A percentile compares a stretch with the other conserved stretches of the same genome.
Conservation (phyloP, 768 basidiomycete species). For the Sporobolomyces roseus region DNA sequence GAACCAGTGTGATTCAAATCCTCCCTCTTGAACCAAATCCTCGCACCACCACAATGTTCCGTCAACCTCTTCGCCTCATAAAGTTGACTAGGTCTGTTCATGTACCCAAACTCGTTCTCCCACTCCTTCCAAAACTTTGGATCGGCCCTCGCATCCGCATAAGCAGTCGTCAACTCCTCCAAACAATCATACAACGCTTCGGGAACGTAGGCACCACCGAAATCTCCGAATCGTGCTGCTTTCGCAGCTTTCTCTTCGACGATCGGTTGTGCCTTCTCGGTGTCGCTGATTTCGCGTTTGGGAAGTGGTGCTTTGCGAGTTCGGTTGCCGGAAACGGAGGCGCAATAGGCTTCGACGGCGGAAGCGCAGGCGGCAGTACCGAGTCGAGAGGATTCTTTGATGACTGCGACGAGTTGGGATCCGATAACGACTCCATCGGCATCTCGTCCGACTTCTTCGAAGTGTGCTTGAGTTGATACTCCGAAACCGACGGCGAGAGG, state of each 20-base stretch:
- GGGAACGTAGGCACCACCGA: conserved; percentile 96
- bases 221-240: conserved; percentile 78
- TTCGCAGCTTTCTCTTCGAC: conserved; percentile 39
- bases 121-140: conserved; percentile 91
- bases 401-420: conserved; percentile 73
- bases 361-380: conserved; percentile 48
- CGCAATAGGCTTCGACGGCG: conserved; percentile 46
- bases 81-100: conserved; percentile 86
- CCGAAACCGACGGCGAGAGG: conserved; percentile 97
- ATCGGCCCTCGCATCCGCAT: conserved; percentile 78
- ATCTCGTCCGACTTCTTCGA: conserved; percentile 78
- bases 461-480: conserved; percentile 83
- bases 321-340: conserved; percentile 34
- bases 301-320: conserved; percentile 22
- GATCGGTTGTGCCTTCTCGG: conserved; percentile 26
- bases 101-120: conserved; percentile 80
- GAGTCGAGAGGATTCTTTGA: conserved; percentile 58
- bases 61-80: conserved; percentile 90
- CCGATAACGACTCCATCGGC: conserved; percentile 95
- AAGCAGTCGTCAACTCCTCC: conserved; percentile 79
- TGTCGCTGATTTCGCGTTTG: conserved; percentile 3
- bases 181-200: conserved; percentile 93
- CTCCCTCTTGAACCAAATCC: conserved; percentile 96
- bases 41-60: conserved; percentile 83
- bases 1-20: conserved; percentile 97